A percentile compares a stretch with the other conserved stretches of the same genome.
Evolutionary conservation across 2,329 filamentous ascomycete species (phyloP).

Genomic region (Trichoderma koningii): DNA sequence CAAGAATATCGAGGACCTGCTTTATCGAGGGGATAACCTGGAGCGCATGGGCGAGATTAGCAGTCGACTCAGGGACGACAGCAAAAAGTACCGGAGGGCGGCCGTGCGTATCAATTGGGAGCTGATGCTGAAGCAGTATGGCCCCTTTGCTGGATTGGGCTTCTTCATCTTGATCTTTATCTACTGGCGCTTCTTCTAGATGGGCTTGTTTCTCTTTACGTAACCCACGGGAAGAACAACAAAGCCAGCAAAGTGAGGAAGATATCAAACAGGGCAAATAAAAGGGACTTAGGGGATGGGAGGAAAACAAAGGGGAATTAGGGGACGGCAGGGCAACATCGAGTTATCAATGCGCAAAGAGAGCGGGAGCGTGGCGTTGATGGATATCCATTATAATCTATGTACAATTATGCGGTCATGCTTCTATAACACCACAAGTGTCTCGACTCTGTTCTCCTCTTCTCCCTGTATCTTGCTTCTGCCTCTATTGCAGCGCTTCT

Average conservation of each 20-base stretch:
- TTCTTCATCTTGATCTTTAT: slow-evolving; percentile 84
- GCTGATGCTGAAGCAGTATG: slow-evolving; percentile 92
- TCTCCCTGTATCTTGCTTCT: background rate
- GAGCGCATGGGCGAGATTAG: slow-evolving; percentile 98
- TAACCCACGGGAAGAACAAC: background rate
- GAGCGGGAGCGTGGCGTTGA: slow-evolving; percentile 25
- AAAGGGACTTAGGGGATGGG: too few species aligned
- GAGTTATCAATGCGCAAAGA: slow-evolving; percentile 21
- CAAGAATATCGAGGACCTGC: slow-evolving; percentile 97
- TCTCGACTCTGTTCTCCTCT: slow-evolving; percentile 11
- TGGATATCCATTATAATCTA: slow-evolving; percentile 30
- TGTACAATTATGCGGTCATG: slow-evolving; percentile 34
- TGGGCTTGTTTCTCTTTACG: background rate
- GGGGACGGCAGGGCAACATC: background rate
- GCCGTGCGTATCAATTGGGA: slow-evolving; percentile 99
- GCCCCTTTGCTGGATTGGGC: slow-evolving; percentile 79
- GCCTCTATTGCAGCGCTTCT: slow-evolving; percentile 5
- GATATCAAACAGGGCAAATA: slow-evolving; percentile 41
- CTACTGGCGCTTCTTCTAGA: slow-evolving; percentile 90
- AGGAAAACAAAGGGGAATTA: background rate
- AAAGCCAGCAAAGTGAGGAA: too few species aligned
- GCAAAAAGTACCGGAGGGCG: slow-evolving; percentile 88
- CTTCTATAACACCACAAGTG: slow-evolving; percentile 16
- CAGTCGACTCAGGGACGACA: slow-evolving; percentile 83
- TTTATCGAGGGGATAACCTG: slow-evolving; percentile 91